A percentile compares a stretch with the other conserved stretches of the same genome.
These are phyloP conservation scores for Hordeum vulgare DNA, from an alignment of 176 grass and related monocot genomes.

Conservation along the genomic window DNA sequence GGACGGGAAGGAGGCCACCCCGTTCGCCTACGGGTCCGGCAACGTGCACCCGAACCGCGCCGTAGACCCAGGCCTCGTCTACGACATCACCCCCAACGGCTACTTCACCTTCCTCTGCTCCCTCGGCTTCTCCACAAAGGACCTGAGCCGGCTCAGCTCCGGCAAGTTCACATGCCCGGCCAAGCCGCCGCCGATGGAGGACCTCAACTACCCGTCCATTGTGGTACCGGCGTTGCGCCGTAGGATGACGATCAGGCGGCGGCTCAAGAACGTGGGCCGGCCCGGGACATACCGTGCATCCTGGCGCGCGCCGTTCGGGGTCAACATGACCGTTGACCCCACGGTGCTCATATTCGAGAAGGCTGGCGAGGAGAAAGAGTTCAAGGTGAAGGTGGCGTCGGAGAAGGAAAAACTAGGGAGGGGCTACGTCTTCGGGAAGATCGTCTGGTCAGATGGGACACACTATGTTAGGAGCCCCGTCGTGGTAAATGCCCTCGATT, in stretches of 20 bases:
- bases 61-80: slow-evolving; percentile 63
- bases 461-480: slow-evolving; percentile 67
- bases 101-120: slow-evolving; percentile 70
- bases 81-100: slow-evolving; percentile 42
- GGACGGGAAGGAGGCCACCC: slow-evolving; percentile 26
- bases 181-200: slow-evolving; percentile 23
- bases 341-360: slow-evolving; percentile 29
- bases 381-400: slow-evolving; percentile 37
- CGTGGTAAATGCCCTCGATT: slow-evolving; percentile 50
- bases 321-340: slow-evolving; percentile 43
- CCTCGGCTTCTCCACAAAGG: slow-evolving; percentile 21
- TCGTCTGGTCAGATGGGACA: slow-evolving; percentile 68
- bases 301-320: slow-evolving; percentile 29
- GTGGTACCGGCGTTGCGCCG: slow-evolving; percentile 17
- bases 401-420: slow-evolving; percentile 21
- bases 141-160: slow-evolving; percentile 10
- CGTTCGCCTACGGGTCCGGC: slow-evolving; percentile 61
- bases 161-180: slow-evolving; percentile 42
- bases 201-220: slow-evolving; percentile 92
- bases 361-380: slow-evolving; percentile 53
- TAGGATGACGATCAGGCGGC: slow-evolving; percentile 32
- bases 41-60: slow-evolving; percentile 70
- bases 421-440: slow-evolving; percentile 57
- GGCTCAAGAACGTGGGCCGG: slow-evolving; percentile 58
- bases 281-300: slow-evolving; percentile 36